Evolutionary conservation across 352 stramenopile species (phyloP).

Genomic region (Pythium grandisporangium): DNA sequence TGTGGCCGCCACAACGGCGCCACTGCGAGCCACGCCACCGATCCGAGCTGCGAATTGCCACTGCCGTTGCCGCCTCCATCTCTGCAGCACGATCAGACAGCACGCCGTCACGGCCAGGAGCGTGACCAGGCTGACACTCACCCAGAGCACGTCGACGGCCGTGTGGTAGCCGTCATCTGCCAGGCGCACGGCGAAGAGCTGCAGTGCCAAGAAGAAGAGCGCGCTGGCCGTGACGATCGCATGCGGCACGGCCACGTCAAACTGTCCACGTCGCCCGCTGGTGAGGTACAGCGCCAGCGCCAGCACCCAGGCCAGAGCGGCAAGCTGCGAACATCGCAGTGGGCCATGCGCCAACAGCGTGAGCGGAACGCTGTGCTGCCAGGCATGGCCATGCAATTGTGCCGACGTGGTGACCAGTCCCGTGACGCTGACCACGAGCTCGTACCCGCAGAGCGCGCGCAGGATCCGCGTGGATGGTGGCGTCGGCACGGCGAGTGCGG

Average conservation of each 20-base stretch:
- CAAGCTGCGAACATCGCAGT: slow-evolving; percentile 69
- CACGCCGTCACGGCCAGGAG: slow-evolving; percentile 50
- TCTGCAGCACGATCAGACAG: slow-evolving; percentile 46
- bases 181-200: slow-evolving; percentile 65
- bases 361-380: slow-evolving; percentile 36
- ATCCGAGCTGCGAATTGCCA: too few relatives aligned
- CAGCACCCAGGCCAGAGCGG: slow-evolving; percentile 74
- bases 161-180: slow-evolving; percentile 23
- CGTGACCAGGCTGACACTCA: slow-evolving; percentile 40
- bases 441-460: slow-evolving; percentile 57
- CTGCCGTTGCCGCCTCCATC: slow-evolving; percentile 26
- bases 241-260: slow-evolving; percentile 70
- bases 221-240: slow-evolving; percentile 70
- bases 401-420: slow-evolving; percentile 46
- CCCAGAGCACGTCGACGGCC: slow-evolving; percentile 67
- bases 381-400: slow-evolving; percentile 23
- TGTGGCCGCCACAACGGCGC: slow-evolving; percentile 67
- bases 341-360: slow-evolving; percentile 61
- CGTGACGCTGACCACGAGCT: slow-evolving; percentile 61
- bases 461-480: slow-evolving; percentile 57
- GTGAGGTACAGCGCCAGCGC: slow-evolving; percentile 71
- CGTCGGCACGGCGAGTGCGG: slow-evolving; percentile 6
- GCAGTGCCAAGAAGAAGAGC: slow-evolving; percentile 67
- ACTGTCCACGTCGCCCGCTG: slow-evolving; percentile 30
- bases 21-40: too few relatives aligned